Percentiles rank a stretch among this genome's conserved stretches.
Conservation (phyloP, 345 rosid species). For the Excoecaria cochinchinensis region DNA sequence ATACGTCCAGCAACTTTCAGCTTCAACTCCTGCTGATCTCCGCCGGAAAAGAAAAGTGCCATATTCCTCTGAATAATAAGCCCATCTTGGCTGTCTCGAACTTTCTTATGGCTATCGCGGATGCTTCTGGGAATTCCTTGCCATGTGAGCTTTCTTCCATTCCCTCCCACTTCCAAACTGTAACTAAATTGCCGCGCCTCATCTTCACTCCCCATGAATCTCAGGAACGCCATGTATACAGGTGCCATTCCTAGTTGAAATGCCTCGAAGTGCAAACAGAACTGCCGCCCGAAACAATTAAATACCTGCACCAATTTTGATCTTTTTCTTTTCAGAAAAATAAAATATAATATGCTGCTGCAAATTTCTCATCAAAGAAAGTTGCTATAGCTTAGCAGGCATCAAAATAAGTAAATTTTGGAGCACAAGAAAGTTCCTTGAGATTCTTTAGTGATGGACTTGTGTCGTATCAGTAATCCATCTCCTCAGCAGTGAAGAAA, state of each 20-base stretch:
- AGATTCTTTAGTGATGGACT: not conserved
- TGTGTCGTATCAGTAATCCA: not conserved
- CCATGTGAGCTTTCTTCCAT: constrained; percentile 51
- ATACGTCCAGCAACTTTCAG: constrained; percentile 50
- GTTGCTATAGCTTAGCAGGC: not conserved
- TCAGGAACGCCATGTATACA: constrained; percentile 58
- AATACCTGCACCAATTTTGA: constrained; percentile 38
- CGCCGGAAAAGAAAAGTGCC: constrained; percentile 57
- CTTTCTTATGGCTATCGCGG: constrained; percentile 53
- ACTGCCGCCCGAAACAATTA: constrained; percentile 51
- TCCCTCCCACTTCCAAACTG: constrained; percentile 57
- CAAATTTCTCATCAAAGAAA: not conserved
- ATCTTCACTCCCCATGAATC: constrained; percentile 56
- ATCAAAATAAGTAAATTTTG: not conserved
- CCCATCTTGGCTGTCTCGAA: constrained; percentile 58
- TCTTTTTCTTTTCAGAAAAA: too few species aligned
- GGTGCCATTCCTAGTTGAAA: constrained; percentile 53
- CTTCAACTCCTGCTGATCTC: constrained; percentile 47
- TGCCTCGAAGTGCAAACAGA: constrained; percentile 64
- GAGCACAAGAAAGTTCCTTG: not conserved
- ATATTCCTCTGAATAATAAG: constrained; percentile 48
- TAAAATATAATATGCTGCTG: not conserved
- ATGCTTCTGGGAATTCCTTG: constrained; percentile 59
- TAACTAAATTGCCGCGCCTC: constrained; percentile 51
- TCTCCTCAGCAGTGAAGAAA: too few species aligned